A percentile compares a stretch with the other conserved stretches of the same genome.
phyloP scores from a whole-genome alignment of 257 asterid species.

The Voacanga thouarsii region DNA sequence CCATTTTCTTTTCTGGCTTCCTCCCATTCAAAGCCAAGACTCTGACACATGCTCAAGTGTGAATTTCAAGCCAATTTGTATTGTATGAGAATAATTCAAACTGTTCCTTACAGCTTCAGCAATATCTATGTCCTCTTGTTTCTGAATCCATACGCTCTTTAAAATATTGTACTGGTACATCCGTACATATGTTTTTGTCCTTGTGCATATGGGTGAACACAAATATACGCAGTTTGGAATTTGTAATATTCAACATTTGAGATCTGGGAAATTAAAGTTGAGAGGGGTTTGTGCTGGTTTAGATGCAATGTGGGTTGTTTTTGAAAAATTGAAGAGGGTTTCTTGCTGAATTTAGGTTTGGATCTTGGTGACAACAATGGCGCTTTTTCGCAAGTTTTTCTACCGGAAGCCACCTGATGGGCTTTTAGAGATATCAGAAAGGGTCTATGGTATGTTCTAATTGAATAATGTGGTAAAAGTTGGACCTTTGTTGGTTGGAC shows the following conservation, averaged over 20 bases:
- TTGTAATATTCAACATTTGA: not conserved
- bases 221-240: not conserved
- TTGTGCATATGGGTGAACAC: not conserved
- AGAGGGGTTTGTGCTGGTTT: constrained; percentile 4
- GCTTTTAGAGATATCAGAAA: constrained; percentile 33
- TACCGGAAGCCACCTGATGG: constrained; percentile 35
- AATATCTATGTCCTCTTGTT: constrained; percentile 18
- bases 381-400: constrained; percentile 30
- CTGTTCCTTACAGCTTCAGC: constrained; percentile 31
- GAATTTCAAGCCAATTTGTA: constrained; percentile 13
- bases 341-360: constrained; percentile 6
- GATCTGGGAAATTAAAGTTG: constrained; percentile 8
- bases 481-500: not conserved
- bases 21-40: constrained; percentile 31
- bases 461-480: not conserved
- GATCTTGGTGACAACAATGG: constrained; percentile 24
- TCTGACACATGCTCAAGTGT: constrained; percentile 19
- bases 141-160: constrained; percentile 13
- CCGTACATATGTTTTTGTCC: not conserved
- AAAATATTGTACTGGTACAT: not conserved
- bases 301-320: constrained; percentile 13
- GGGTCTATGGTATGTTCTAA: constrained; percentile 32
- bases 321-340: not conserved
- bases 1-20: constrained; percentile 23
- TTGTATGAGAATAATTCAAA: not conserved